Evolutionary conservation across 2,329 filamentous ascomycete species (phyloP).

Genomic region (Diaporthe aspalathi): DNA sequence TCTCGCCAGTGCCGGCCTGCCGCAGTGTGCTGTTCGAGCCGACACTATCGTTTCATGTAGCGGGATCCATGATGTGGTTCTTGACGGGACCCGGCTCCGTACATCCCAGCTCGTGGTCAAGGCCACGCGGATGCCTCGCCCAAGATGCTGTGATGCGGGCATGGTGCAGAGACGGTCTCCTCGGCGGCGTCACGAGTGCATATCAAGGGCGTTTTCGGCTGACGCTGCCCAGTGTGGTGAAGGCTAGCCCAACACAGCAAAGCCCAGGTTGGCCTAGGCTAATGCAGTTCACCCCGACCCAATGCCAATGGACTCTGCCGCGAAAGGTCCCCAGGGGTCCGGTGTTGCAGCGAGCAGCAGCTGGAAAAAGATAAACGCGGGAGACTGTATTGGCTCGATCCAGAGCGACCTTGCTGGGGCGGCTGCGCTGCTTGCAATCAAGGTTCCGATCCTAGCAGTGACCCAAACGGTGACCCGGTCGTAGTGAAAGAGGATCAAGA

Average conservation of each 20-base stretch:
- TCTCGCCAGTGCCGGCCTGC: background rate
- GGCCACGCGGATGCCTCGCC: constrained; percentile 6
- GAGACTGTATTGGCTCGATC: background rate
- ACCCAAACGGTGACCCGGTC: background rate
- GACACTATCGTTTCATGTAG: background rate
- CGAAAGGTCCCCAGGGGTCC: background rate
- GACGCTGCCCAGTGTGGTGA: background rate
- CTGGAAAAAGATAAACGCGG: background rate
- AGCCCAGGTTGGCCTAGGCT: background rate
- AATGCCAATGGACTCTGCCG: background rate
- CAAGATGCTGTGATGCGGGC: constrained; percentile 21
- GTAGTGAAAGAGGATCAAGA: background rate
- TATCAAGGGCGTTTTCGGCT: background rate
- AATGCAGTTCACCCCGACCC: background rate
- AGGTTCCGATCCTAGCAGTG: background rate
- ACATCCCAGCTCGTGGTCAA: background rate
- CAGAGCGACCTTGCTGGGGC: background rate
- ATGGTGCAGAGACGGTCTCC: constrained; percentile 11
- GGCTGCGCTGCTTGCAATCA: background rate
- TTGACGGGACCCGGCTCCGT: background rate
- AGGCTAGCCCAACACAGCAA: background rate
- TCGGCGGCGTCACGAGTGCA: background rate
- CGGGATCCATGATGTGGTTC: background rate
- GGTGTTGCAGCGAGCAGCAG: background rate
- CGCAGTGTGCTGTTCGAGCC: background rate